phyloP scores from a whole-genome alignment of 306 rosid species.

The Quercus mongolica region DNA sequence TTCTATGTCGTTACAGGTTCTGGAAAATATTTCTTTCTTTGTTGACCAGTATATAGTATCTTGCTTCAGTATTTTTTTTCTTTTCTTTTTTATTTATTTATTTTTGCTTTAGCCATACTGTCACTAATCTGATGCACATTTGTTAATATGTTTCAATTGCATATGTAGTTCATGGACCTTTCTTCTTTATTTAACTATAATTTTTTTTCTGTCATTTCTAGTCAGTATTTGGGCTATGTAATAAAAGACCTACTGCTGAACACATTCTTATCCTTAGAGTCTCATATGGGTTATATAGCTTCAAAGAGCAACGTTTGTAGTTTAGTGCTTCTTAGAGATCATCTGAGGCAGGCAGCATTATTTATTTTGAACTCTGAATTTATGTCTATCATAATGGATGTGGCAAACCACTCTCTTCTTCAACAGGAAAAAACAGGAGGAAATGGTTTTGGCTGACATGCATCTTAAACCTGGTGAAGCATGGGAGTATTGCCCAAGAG shows the following conservation, averaged over 20 bases:
- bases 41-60: neutral
- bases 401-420: conserved; percentile 10
- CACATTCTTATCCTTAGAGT: neutral
- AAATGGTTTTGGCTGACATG: conserved; percentile 86
- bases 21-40: neutral
- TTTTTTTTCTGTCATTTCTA: neutral
- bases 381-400: conserved; percentile 3
- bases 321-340: neutral
- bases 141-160: neutral
- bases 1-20: neutral
- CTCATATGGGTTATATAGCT: neutral
- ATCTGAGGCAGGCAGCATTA: neutral
- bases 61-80: neutral
- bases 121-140: neutral
- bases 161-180: neutral
- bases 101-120: neutral
- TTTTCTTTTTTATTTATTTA: neutral
- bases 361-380: neutral
- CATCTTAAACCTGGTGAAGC: conserved; percentile 66
- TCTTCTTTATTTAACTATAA: neutral
- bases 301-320: neutral
- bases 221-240: neutral
- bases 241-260: neutral
- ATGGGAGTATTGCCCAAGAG: conserved; percentile 96
- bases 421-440: conserved; percentile 73